Percentiles rank a stretch among this genome's conserved stretches.
These are phyloP conservation scores for Musa beccarii DNA, from an alignment of 176 grass and related monocot species.

Conservation along the genomic window DNA sequence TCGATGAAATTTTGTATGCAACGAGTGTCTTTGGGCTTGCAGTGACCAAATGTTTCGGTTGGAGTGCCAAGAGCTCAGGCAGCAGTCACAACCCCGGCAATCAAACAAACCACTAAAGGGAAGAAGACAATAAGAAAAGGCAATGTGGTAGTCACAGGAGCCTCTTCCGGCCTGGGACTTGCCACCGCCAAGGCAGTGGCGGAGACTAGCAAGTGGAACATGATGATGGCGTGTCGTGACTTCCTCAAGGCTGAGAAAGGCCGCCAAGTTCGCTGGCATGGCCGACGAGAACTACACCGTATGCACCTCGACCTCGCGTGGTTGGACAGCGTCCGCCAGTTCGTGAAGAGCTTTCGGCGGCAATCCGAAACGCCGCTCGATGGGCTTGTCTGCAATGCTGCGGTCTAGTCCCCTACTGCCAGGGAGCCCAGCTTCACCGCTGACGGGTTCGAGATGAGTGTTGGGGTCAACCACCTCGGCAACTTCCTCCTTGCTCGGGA, in stretches of 20 bases:
- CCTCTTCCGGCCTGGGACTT: slow-evolving; percentile 80
- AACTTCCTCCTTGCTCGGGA: slow-evolving; percentile 80
- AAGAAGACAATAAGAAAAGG: slow-evolving; percentile 92
- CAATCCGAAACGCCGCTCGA: slow-evolving; percentile 65
- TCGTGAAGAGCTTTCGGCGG: slow-evolving; percentile 51
- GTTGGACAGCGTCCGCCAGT: slow-evolving; percentile 83
- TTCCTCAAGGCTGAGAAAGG: slow-evolving; percentile 75
- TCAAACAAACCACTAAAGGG: slow-evolving; percentile 25
- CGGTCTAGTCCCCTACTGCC: slow-evolving; percentile 77
- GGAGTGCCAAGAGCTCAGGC: slow-evolving; percentile 52
- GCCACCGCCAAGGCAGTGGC: slow-evolving; percentile 83
- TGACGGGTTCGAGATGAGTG: slow-evolving; percentile 93
- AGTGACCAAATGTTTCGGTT: slow-evolving; percentile 41
- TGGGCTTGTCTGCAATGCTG: slow-evolving; percentile 90
- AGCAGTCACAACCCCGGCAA: slow-evolving; percentile 42
- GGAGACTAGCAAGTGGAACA: slow-evolving; percentile 77
- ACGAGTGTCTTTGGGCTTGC: neutral
- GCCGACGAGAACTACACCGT: slow-evolving; percentile 63
- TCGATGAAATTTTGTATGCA: neutral
- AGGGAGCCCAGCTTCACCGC: slow-evolving; percentile 82
- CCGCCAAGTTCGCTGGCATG: slow-evolving; percentile 78
- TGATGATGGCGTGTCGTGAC: slow-evolving; percentile 89
- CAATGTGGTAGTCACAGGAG: slow-evolving; percentile 71
- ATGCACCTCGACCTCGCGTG: slow-evolving; percentile 90
- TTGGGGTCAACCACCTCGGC: slow-evolving; percentile 95